A percentile compares a stretch with the other conserved stretches of the same genome.
These are phyloP conservation scores for Sporormia fimetaria DNA, from an alignment of 495 filamentous ascomycete genomes.

Conservation along the genomic window DNA sequence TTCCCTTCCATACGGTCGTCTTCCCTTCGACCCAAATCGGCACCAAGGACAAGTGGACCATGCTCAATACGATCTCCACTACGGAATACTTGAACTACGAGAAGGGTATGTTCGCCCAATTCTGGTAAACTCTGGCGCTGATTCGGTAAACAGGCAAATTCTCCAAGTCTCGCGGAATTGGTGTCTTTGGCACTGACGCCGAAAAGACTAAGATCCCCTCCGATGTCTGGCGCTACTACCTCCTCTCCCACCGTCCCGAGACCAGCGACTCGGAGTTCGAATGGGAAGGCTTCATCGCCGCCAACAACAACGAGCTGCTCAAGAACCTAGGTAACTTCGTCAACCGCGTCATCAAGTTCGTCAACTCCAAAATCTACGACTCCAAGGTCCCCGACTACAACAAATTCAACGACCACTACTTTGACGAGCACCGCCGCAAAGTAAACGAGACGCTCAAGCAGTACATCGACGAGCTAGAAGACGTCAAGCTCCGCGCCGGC, in stretches of 20 bases:
- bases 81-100: slow-evolving; percentile 97
- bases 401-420: slow-evolving; percentile 34
- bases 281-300: slow-evolving; percentile 71
- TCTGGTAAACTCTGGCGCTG: neutral
- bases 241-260: slow-evolving; percentile 79
- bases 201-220: slow-evolving; percentile 77
- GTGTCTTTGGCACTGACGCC: slow-evolving; percentile 84
- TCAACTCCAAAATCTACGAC: slow-evolving; percentile 58
- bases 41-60: slow-evolving; percentile 78
- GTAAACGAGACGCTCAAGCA: too few species aligned
- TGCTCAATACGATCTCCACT: slow-evolving; percentile 75
- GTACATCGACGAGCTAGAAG: slow-evolving; percentile 63
- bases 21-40: slow-evolving; percentile 84
- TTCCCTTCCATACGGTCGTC: slow-evolving; percentile 83
- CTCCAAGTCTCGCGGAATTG: slow-evolving; percentile 78
- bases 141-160: slow-evolving; percentile 57
- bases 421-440: slow-evolving; percentile 39
- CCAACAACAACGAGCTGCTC: slow-evolving; percentile 84
- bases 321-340: slow-evolving; percentile 90
- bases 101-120: too few species aligned
- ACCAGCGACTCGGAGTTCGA: slow-evolving; percentile 82
- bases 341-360: slow-evolving; percentile 86
- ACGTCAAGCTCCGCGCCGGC: slow-evolving; percentile 63
- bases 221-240: slow-evolving; percentile 89
- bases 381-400: slow-evolving; percentile 60